phyloP scores from a whole-genome alignment of 2,329 filamentous ascomycete genomes.

The Rutstroemia sp. region DNA sequence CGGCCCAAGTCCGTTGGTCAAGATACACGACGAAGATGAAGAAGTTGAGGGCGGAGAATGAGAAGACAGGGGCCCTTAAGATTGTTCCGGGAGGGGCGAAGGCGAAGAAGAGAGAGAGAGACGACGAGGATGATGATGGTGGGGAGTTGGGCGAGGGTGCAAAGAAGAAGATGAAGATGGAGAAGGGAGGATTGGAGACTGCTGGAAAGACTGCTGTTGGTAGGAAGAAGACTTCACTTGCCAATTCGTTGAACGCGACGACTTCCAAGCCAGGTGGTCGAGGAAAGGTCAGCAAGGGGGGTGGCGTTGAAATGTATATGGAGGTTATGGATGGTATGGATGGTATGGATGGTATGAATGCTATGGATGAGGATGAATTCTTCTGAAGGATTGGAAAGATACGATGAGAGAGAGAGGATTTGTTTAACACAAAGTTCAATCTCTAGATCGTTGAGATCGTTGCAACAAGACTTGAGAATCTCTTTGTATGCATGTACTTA shows the following conservation, averaged over 20 bases:
- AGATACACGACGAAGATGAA: neutral
- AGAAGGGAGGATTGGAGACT: neutral
- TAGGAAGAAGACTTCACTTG: neutral
- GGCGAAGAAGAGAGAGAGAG: neutral
- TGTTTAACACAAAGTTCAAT: too few species aligned
- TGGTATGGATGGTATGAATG: too few species aligned
- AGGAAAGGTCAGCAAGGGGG: too few species aligned
- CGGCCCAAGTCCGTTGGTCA: neutral
- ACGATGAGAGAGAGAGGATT: too few species aligned
- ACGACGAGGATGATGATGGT: neutral
- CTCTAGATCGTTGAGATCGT: too few species aligned
- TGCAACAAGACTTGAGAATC: too few species aligned
- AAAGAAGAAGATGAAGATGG: neutral
- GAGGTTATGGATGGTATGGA: too few species aligned
- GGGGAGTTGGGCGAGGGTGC: neutral
- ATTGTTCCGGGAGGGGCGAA: neutral
- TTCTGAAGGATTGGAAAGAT: too few species aligned
- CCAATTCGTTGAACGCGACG: neutral
- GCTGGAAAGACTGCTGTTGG: too few species aligned
- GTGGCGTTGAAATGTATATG: too few species aligned
- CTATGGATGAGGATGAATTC: too few species aligned
- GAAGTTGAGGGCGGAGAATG: neutral
- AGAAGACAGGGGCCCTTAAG: neutral
- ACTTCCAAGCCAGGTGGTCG: too few species aligned
- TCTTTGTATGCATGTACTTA: neutral